Evolutionary conservation across 2,329 filamentous ascomycete species (phyloP).

Genomic region (Cryphonectria japonica): DNA sequence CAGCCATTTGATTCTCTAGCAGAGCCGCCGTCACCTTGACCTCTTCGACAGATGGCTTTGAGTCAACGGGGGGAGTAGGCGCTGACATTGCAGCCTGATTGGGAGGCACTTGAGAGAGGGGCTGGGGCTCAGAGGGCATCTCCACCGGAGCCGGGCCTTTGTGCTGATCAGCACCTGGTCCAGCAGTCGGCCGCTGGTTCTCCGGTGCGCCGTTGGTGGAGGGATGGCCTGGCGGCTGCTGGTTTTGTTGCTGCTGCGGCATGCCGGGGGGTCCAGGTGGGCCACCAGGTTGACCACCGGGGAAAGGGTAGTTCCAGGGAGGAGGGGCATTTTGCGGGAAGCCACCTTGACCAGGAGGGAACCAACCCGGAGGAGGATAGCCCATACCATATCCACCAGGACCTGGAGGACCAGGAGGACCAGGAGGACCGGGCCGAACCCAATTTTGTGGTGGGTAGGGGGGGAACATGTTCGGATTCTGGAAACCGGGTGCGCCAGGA

Average conservation of each 20-base stretch:
- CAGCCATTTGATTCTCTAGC: constrained; percentile 44
- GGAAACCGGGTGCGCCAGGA: constrained; percentile 37
- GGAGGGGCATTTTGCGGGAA: constrained; percentile 70
- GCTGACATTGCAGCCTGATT: constrained; percentile 47
- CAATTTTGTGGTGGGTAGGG: constrained; percentile 37
- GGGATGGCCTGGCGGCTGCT: constrained; percentile 35
- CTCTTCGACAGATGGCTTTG: constrained; percentile 65
- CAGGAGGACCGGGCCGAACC: constrained; percentile 38
- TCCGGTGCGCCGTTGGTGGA: constrained; percentile 34
- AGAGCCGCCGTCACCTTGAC: constrained; percentile 59
- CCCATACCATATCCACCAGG: constrained; percentile 63
- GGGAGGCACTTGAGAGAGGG: constrained; percentile 49
- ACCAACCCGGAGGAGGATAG: constrained; percentile 79
- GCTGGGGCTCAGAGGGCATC: constrained; percentile 59
- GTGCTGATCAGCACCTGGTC: constrained; percentile 54
- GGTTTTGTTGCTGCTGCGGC: constrained; percentile 37
- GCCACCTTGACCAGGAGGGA: constrained; percentile 72
- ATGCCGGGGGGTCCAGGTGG: constrained; percentile 35
- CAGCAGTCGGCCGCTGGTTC: constrained; percentile 55
- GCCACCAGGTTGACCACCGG: constrained; percentile 47
- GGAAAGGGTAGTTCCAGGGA: constrained; percentile 63
- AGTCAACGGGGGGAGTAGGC: constrained; percentile 68
- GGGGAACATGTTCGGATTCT: constrained; percentile 34
- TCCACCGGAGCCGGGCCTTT: constrained; percentile 44
- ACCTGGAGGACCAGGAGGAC: constrained; percentile 32